Percentiles rank a stretch among this genome's conserved stretches.
Evolutionary conservation across 345 rosid species (phyloP).

Genomic region (Populus simonii): DNA sequence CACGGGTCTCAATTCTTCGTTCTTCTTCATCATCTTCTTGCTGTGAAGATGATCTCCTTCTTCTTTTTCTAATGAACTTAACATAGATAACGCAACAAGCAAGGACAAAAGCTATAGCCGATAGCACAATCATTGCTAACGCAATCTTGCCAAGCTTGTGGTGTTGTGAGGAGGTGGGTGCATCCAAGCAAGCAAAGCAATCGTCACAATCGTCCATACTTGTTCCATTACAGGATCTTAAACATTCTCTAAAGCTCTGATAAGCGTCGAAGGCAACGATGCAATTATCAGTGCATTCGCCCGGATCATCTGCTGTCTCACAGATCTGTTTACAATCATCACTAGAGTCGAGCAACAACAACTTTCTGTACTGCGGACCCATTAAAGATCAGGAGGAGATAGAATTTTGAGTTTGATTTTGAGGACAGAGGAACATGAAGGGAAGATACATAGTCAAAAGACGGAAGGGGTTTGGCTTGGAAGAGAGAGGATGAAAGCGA

Average conservation of each 20-base stretch:
- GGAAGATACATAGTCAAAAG: background rate
- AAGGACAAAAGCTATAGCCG: background rate
- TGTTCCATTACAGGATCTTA: too few relatives aligned
- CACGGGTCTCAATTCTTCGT: conserved; percentile 5
- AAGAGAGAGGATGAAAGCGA: background rate
- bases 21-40: background rate
- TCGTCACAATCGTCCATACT: accelerated
- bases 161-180: background rate
- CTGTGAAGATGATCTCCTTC: background rate
- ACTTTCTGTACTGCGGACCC: conserved; percentile 11
- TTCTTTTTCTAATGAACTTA: conserved; percentile 7
- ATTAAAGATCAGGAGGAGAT: background rate
- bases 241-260: too few relatives aligned
- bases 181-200: background rate
- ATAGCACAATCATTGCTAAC: background rate
- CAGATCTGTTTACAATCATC: background rate
- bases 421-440: background rate
- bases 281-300: background rate
- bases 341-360: background rate
- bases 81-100: background rate
- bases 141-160: background rate
- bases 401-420: background rate
- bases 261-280: background rate
- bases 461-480: background rate
- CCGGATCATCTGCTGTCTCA: background rate